Base-by-base conservation (phyloP, 1,139 yeast genomes). In the Sugiyamaella grinbergsii region DNA sequence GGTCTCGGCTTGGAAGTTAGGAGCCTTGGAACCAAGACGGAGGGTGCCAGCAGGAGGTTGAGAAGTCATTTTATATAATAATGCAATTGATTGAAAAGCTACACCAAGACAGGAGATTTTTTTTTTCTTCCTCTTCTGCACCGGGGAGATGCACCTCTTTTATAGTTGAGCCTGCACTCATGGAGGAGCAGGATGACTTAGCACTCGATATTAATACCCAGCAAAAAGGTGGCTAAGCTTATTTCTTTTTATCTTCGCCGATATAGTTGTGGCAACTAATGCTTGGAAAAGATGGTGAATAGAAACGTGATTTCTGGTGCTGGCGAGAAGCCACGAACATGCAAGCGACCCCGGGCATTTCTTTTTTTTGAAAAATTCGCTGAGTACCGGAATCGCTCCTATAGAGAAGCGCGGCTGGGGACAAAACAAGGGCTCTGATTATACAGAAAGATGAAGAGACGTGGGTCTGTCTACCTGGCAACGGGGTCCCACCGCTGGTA, bases 1-100 rank as follows among this genome's bases (percentile, higher is more conserved):
- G 57, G 94, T 79, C 51, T 82, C 83, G 54, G 89, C 81, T 61
- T 76, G 69, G 75, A 87, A 87, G 70, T 87, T 81, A 65, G 95
- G 95, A 50, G 94, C 95, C 56, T 74, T 80, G 49, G 89, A 79
- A 37, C 91, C 91, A 59, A 84, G 70, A 58, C 70, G 72, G 51
- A 64, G 70, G 42, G 69, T 54, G 26, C 56, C 61, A 45, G 62
- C 39, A 49, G 64, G 62, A 44, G 62, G 57, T 44, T 47, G 49
- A 32, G 48, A 45, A 49, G 53, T 15, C 54, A 49, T 53, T 44
- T 22, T 45, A 19, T n/a, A 24, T 36, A 11, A 20, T 23, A 10
- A 29, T 18, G 16, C 11, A 26, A 24, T 39, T 26, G 33, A 39
- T 23, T 20, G 22, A 19, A 24, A 22, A 24, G 19, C 26, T 28